Conservation (phyloP, 2,329 filamentous ascomycete species). For the Alternaria panax region DNA sequence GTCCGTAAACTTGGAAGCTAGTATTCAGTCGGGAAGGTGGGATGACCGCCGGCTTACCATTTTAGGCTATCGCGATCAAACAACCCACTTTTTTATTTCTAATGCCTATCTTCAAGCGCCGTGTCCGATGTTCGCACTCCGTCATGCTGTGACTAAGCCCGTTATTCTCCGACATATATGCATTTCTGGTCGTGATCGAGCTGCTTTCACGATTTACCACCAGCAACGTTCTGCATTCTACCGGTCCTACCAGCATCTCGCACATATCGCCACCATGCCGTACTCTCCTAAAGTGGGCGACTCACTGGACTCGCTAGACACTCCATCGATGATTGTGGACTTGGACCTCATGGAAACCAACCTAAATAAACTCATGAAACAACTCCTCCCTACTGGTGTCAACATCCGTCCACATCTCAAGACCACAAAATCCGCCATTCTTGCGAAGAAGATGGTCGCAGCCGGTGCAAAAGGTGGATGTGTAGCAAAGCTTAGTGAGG, state of each 20-base stretch:
- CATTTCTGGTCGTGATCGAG: background rate
- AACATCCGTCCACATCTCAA: conserved; percentile 62
- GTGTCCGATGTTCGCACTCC: conserved; percentile 9
- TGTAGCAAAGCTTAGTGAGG: conserved; percentile 60
- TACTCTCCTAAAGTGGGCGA: conserved; percentile 56
- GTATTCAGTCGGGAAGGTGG: conserved; percentile 12
- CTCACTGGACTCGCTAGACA: conserved; percentile 57
- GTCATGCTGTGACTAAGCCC: background rate
- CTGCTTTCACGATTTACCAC: background rate
- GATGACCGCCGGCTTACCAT: conserved; percentile 20
- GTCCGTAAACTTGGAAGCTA: background rate
- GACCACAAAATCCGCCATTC: conserved; percentile 59
- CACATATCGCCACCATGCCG: conserved; percentile 23
- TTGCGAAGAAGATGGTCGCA: conserved; percentile 55
- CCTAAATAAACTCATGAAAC: conserved; percentile 56
- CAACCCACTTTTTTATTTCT: conserved; percentile 2
- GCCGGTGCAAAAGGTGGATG: conserved; percentile 61
- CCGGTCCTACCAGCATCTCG: background rate
- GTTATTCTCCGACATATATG: background rate
- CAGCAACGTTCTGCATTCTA: background rate
- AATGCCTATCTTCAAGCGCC: conserved; percentile 8
- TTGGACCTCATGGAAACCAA: conserved; percentile 62
- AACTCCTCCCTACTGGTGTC: conserved; percentile 56
- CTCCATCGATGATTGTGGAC: conserved; percentile 64
- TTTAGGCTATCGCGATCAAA: conserved; percentile 10